Evolutionary conservation across 306 rosid species (phyloP), one percentile per base, ranked within the genome.

Genomic region (Corylus heterophylla): DNA sequence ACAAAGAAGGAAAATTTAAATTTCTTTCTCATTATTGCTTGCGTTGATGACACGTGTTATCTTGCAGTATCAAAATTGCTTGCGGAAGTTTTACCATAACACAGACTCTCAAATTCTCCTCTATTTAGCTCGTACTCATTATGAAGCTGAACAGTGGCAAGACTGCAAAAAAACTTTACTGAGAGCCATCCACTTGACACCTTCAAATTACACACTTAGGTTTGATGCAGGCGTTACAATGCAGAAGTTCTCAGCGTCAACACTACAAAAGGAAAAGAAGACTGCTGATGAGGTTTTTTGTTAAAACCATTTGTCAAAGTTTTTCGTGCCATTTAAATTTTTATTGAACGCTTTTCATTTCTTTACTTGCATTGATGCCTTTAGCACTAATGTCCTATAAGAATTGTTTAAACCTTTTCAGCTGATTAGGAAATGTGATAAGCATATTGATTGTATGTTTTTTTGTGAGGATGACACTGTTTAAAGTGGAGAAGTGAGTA

Each of bases 61-160:
- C 74, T 68, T 90, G 96, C 96, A 96, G 99, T 93, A 96, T 82
- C 98, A 96, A 81, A 96, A 96, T 81, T 96, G 98, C 91, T 86
- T 96, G 93, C 91, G 98, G 89, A 96, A 91, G 88, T 96, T 93
- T 66, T 96, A 86, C 82, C 79, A 89, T 85, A 93, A 96, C 86
- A 96, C 98, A 56, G 99, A 96, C 83, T 90, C 97, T 56, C 99
- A 93, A 84, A 86, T 96, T 87, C 94, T 96, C 81, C 94, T 96
- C 62, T 96, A 93, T 88, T 79, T 93, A 85, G 98, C 99, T 31
- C 98, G 99, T 72, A 93, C 99, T 17, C 90, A 93, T 81, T 96
- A 96, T 80, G 99, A 96, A 84, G 98, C 97, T 7, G 99, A 96
- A 85, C 99, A 93, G 82, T 96, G 99, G 99, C 99, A 96, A 86